These are phyloP conservation scores for Adenanthera pavonina DNA, from an alignment of 306 rosid species.

Conservation along the genomic window DNA sequence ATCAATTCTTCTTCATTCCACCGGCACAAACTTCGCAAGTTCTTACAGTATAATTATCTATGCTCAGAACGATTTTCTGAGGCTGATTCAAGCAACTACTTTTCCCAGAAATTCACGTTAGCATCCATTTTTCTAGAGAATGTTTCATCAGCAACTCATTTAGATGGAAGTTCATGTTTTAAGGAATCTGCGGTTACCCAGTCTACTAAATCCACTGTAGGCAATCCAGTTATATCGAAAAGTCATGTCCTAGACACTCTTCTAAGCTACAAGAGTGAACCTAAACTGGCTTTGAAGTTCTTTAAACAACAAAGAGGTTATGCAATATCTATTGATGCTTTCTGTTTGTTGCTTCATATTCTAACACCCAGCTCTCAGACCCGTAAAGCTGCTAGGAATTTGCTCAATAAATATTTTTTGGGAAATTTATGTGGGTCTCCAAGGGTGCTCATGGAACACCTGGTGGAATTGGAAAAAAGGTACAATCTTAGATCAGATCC, in stretches of 20 bases:
- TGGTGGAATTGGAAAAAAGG: constrained; percentile 53
- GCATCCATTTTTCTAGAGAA: constrained; percentile 29
- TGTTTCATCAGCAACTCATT: constrained; percentile 10
- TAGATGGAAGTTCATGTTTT: not conserved
- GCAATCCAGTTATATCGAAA: constrained; percentile 25
- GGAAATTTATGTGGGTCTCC: constrained; percentile 50
- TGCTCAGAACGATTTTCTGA: constrained; percentile 26
- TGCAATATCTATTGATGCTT: constrained; percentile 44
- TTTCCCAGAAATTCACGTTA: constrained; percentile 20
- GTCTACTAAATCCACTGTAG: not conserved
- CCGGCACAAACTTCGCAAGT: constrained; percentile 30
- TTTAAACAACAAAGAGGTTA: constrained; percentile 53
- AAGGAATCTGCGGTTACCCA: constrained; percentile 6
- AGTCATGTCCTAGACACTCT: constrained; percentile 51
- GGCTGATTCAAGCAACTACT: not conserved
- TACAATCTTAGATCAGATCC: constrained; percentile 49
- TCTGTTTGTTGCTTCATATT: constrained; percentile 67
- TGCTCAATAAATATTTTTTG: constrained; percentile 51
- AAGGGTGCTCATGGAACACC: constrained; percentile 38
- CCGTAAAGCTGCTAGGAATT: constrained; percentile 14
- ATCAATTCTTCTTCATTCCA: constrained; percentile 38
- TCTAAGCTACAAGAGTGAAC: constrained; percentile 49
- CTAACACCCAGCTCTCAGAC: constrained; percentile 42
- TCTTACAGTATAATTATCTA: constrained; percentile 35
- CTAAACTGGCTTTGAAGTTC: constrained; percentile 54